These are phyloP conservation scores for Epichloe aotearoae DNA, from an alignment of 2,329 filamentous ascomycete genomes.

Conservation along the genomic window DNA sequence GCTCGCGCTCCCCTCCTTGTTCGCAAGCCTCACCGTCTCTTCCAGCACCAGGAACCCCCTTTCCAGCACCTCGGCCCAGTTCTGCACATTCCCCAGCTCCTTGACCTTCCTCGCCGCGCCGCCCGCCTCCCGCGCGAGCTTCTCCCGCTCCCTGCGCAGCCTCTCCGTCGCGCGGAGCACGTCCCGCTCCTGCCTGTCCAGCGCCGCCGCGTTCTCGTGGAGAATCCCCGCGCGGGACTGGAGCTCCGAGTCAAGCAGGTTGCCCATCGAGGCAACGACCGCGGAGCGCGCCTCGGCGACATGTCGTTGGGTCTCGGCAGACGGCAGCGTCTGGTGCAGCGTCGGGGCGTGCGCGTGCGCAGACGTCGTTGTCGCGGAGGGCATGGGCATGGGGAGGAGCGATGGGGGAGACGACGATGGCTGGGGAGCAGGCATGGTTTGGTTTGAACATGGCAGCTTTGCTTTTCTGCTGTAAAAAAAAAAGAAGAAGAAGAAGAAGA, in stretches of 20 bases:
- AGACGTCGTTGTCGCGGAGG: neutral
- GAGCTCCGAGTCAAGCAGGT: conserved; percentile 56
- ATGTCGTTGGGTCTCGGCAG: conserved; percentile 30
- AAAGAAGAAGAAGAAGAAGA: too few relatives aligned
- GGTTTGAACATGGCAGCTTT: neutral
- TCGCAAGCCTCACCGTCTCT: conserved; percentile 48
- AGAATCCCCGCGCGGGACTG: conserved; percentile 54
- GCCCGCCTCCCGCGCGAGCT: conserved; percentile 50
- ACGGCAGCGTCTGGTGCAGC: conserved; percentile 26
- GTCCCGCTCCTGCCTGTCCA: conserved; percentile 54
- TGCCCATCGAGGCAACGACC: conserved; percentile 51
- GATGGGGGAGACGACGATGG: neutral
- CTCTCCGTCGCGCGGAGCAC: conserved; percentile 45
- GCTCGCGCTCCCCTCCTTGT: conserved; percentile 16
- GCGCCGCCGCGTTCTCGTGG: conserved; percentile 53
- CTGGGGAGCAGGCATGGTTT: neutral
- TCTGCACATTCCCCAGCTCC: conserved; percentile 71
- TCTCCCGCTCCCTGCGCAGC: conserved; percentile 50
- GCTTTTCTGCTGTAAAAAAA: too few relatives aligned
- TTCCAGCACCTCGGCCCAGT: conserved; percentile 76
- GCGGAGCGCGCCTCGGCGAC: conserved; percentile 44
- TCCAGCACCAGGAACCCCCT: conserved; percentile 50
- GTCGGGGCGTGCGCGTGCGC: conserved; percentile 6
- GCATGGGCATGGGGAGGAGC: neutral
- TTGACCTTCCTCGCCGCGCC: conserved; percentile 53